phyloP scores from a whole-genome alignment of 2,329 filamentous ascomycete genomes.

The Dactylellina sp. region DNA sequence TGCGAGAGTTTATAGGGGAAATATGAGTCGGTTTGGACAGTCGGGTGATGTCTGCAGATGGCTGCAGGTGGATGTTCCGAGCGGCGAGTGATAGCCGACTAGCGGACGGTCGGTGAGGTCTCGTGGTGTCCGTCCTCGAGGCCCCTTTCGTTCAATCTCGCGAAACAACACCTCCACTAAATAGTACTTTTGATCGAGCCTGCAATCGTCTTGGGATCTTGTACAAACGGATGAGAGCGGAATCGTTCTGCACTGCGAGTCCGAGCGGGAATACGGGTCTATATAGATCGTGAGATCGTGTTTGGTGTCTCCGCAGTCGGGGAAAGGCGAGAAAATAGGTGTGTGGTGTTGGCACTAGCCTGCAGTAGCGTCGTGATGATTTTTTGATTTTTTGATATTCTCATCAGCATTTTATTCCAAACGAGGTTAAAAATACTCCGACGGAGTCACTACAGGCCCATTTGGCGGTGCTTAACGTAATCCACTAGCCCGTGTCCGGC shows the following conservation, averaged over 20 bases:
- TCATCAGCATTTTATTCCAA: constrained; percentile 2
- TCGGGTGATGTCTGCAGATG: constrained; percentile 33
- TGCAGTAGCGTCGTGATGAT: constrained; percentile 18
- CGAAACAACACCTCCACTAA: neutral
- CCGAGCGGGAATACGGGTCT: constrained; percentile 4
- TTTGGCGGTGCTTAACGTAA: too few species aligned
- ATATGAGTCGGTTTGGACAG: constrained; percentile 16
- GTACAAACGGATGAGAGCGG: constrained; percentile 46
- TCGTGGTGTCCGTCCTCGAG: constrained; percentile 42
- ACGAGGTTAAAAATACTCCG: neutral
- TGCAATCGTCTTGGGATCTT: too few species aligned
- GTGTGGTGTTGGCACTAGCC: neutral
- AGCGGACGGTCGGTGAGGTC: constrained; percentile 26
- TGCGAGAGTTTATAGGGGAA: constrained; percentile 32
- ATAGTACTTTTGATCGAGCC: too few species aligned
- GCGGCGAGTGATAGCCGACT: constrained; percentile 49
- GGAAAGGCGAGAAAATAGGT: neutral
- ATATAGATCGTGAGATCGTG: constrained; percentile 12
- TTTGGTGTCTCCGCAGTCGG: neutral
- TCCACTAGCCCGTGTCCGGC: constrained; percentile 3
- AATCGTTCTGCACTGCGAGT: constrained; percentile 3
- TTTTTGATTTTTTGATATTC: constrained; percentile 29
- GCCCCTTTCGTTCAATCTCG: too few species aligned
- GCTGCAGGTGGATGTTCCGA: constrained; percentile 36
- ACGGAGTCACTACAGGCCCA: too few species aligned